phyloP scores from a whole-genome alignment of 176 grass and related monocot species.

The Eragrostis curvula region DNA sequence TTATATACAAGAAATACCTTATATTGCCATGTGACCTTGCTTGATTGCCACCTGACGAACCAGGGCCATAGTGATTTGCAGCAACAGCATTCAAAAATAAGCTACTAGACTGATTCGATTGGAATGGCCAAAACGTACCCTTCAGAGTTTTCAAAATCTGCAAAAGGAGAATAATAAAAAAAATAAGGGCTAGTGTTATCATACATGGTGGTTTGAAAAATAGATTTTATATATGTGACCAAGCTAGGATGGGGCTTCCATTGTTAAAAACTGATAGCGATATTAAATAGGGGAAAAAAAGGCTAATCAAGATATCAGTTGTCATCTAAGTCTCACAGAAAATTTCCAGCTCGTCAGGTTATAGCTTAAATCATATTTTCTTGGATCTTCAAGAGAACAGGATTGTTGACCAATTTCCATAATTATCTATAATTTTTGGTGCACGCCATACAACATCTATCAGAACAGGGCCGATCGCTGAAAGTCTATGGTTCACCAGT shows the following conservation, averaged over 20 bases:
- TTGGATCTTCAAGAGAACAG: not conserved
- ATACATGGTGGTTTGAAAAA: not conserved
- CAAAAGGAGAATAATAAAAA: too few species aligned
- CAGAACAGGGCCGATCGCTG: too few species aligned
- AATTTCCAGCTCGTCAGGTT: not conserved
- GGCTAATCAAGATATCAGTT: not conserved
- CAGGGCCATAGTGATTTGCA: conserved; percentile 60
- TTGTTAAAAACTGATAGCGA: not conserved
- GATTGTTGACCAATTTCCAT: not conserved
- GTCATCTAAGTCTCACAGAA: not conserved
- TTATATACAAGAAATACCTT: conserved; percentile 55
- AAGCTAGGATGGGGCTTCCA: not conserved
- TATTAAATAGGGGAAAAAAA: not conserved
- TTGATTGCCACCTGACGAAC: conserved; percentile 46
- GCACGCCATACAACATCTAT: too few species aligned
- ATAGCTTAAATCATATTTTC: not conserved
- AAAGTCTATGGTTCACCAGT: not conserved
- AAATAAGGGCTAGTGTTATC: not conserved
- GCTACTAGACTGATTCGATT: conserved; percentile 60
- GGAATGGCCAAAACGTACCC: conserved; percentile 88
- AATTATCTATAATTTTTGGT: not conserved
- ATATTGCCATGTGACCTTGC: conserved; percentile 50
- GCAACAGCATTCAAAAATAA: conserved; percentile 84
- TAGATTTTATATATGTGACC: not conserved
- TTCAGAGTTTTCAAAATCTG: conserved; percentile 87